These are phyloP conservation scores for Forsythia suspensa DNA, from an alignment of 257 asterid genomes.

Conservation along the genomic window DNA sequence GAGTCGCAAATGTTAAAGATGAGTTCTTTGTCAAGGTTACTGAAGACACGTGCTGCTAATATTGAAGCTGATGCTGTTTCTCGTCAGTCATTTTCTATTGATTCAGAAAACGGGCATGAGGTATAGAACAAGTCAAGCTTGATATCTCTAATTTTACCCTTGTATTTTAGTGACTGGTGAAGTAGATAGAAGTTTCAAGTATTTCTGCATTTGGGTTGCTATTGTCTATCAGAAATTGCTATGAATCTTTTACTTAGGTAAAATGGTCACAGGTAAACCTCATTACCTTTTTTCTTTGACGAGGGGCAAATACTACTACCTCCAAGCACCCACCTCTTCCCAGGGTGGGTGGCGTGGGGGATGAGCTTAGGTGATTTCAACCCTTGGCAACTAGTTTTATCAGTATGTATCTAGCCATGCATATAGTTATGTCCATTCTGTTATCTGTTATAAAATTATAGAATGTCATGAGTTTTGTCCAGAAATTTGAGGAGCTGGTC, in stretches of 20 bases:
- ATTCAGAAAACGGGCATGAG: slow-evolving; percentile 38
- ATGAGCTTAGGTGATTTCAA: slow-evolving; percentile 8
- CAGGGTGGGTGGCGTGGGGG: background rate
- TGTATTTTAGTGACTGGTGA: background rate
- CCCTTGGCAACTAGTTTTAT: slow-evolving; percentile 2
- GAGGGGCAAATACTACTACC: background rate
- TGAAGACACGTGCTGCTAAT: slow-evolving; percentile 25
- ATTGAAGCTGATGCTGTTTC: slow-evolving; percentile 30
- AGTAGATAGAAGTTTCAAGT: background rate
- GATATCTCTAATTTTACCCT: background rate
- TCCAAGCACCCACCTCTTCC: background rate
- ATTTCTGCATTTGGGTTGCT: background rate
- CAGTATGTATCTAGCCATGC: background rate
- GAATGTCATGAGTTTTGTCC: slow-evolving; percentile 6
- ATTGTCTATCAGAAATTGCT: background rate
- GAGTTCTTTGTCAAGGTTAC: slow-evolving; percentile 32
- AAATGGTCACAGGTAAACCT: background rate
- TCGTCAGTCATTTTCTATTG: slow-evolving; percentile 29
- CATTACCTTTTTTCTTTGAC: background rate
- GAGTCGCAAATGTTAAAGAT: slow-evolving; percentile 50
- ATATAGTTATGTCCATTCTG: background rate
- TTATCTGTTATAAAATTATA: background rate
- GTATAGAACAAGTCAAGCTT: slow-evolving; percentile 27
- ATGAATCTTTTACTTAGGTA: background rate
- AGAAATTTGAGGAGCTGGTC: slow-evolving; percentile 11